Conservation (phyloP, 2,329 filamentous ascomycete genomes). For the Alternaria gaisen region DNA sequence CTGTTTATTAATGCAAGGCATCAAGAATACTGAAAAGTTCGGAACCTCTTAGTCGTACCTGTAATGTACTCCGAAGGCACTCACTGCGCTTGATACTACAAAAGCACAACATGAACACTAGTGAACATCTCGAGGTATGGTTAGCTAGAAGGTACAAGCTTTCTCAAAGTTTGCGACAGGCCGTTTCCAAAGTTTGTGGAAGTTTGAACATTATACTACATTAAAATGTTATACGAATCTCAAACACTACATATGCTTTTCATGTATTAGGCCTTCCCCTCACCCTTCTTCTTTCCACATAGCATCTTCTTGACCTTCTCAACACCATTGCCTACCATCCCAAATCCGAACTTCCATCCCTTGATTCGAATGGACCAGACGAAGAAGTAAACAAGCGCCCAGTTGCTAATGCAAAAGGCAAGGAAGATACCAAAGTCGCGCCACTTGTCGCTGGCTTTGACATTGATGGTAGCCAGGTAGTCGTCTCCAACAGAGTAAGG, state of each 20-base stretch:
- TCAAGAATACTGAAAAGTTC: not conserved
- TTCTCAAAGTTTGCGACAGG: not conserved
- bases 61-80: not conserved
- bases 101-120: not conserved
- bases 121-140: not conserved
- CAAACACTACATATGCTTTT: not conserved
- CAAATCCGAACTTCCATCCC: slow-evolving; percentile 75
- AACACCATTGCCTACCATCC: slow-evolving; percentile 56
- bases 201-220: not conserved
- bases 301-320: slow-evolving; percentile 22
- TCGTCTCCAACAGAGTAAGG: slow-evolving; percentile 71
- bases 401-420: slow-evolving; percentile 75
- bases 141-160: not conserved
- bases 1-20: not conserved
- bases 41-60: not conserved
- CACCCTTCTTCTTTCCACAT: slow-evolving; percentile 19
- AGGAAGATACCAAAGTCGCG: slow-evolving; percentile 76
- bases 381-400: slow-evolving; percentile 78
- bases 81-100: not conserved
- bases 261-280: slow-evolving; percentile 8
- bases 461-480: slow-evolving; percentile 69
- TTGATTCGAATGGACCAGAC: slow-evolving; percentile 76
- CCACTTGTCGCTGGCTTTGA: slow-evolving; percentile 71
- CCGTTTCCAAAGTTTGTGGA: not conserved
- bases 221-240: not conserved